A percentile compares a stretch with the other conserved stretches of the same genome.
phyloP scores from a whole-genome alignment of 306 rosid species.

The Alnus rubra region DNA sequence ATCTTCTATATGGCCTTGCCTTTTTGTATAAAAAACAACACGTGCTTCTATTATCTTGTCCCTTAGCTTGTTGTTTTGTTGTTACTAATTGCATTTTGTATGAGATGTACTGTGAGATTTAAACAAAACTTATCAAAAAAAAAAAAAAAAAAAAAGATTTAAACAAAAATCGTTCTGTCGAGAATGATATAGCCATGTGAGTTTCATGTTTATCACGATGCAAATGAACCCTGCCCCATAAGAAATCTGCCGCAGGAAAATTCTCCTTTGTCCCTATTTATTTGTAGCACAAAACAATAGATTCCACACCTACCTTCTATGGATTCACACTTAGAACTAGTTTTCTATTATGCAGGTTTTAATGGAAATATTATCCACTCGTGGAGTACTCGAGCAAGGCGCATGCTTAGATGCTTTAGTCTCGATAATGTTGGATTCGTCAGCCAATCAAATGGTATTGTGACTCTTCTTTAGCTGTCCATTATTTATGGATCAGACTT shows the following conservation, averaged over 20 bases:
- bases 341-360: slow-evolving; percentile 54
- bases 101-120: background rate
- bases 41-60: background rate
- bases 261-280: background rate
- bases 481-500: slow-evolving; percentile 3
- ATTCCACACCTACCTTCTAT: background rate
- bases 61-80: background rate
- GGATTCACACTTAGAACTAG: slow-evolving; percentile 13
- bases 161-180: background rate
- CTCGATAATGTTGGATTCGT: slow-evolving; percentile 87
- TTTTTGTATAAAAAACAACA: no score
- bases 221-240: background rate
- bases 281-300: background rate
- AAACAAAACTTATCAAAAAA: no score
- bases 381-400: slow-evolving; percentile 80
- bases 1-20: background rate
- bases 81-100: background rate
- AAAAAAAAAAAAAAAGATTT: no score
- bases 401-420: slow-evolving; percentile 91
- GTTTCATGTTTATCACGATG: background rate
- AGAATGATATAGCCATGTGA: background rate
- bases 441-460: slow-evolving; percentile 83
- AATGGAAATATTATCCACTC: slow-evolving; percentile 75
- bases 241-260: background rate
- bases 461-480: slow-evolving; percentile 3